Evolutionary conservation across 495 filamentous ascomycete genomes (phyloP), one percentile per base, ranked within the genome.

Genomic region (Xylaria telfairii): DNA sequence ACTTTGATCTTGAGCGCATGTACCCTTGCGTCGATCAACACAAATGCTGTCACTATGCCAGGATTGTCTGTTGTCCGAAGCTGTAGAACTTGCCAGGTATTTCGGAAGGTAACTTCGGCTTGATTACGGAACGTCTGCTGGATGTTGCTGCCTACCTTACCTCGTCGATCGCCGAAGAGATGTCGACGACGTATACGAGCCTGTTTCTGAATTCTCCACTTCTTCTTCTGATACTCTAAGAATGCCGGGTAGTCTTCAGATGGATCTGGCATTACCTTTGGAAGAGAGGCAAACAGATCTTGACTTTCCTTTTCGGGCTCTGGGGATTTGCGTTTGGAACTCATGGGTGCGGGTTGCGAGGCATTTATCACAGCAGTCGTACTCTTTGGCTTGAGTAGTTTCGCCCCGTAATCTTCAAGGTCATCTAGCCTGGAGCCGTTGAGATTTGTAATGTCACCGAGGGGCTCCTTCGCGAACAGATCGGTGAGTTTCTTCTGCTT

Each of bases 401-500:
- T 89, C 64, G 86, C 81, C 3, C 94, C 92, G 71, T 92, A 93
- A 79, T 98, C 96, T 75, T 98, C 96, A 71, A 98, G 84, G 78
- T 98, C 95, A 15, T 85, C 90, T 21, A 88, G 69, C 19, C 74
- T 78, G 1, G 72, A 46, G 63, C 75, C 77, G 75, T 83, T 87
- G 17, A 89, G 87, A 76, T 95, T 94, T 12, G 90, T 86, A 51
- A 92, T 90, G 69, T 94, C 92, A 37, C 88, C 87, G 51, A 97
- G 80, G 0, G 93, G 90, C 39, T 86, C 87, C 77, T 95, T 94
- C 28, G 72, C 76, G 73, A 99, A 98, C 65, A 98, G 83, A 78
- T 98, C 96, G 0, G 96, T 98, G 87, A 99, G 92, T 82, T 98
- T 98, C 84, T 93, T 96, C 81, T 99, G 96, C 85, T 98, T 97